These are phyloP conservation scores for Suhomyces terraborum DNA, from an alignment of 1,139 yeast species.

Conservation along the genomic window DNA sequence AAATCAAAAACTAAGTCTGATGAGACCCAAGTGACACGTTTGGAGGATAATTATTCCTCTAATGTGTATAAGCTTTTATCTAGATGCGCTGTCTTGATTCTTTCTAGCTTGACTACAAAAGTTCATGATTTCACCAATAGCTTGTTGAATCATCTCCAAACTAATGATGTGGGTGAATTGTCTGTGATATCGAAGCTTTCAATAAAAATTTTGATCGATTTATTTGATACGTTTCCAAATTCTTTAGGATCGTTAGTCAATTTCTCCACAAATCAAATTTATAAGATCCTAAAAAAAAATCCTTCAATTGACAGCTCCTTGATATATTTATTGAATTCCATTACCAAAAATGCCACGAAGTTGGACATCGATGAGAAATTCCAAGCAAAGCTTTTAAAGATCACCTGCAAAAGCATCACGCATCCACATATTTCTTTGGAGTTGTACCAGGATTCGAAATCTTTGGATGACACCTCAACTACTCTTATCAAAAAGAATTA, in stretches of 20 bases:
- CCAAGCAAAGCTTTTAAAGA: slow-evolving; percentile 39
- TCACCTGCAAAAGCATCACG: slow-evolving; percentile 32
- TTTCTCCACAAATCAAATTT: slow-evolving; percentile 39
- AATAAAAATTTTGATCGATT: slow-evolving; percentile 37
- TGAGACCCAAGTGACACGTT: background rate
- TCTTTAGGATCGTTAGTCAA: slow-evolving; percentile 40
- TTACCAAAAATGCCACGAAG: slow-evolving; percentile 41
- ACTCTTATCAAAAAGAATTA: slow-evolving; percentile 38
- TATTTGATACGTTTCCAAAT: slow-evolving; percentile 42
- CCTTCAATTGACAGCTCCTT: slow-evolving; percentile 33
- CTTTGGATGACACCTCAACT: slow-evolving; percentile 21
- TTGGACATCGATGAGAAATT: slow-evolving; percentile 46
- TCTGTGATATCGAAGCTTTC: slow-evolving; percentile 29
- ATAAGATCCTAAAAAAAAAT: slow-evolving; percentile 42
- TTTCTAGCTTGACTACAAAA: slow-evolving; percentile 38
- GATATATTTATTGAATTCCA: slow-evolving; percentile 35
- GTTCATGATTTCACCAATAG: slow-evolving; percentile 43
- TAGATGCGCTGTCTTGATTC: slow-evolving; percentile 30
- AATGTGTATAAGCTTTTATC: slow-evolving; percentile 37
- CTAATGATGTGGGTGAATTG: slow-evolving; percentile 21
- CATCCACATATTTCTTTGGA: slow-evolving; percentile 22
- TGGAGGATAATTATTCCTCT: slow-evolving; percentile 20
- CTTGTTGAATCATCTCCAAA: slow-evolving; percentile 32
- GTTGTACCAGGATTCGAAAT: slow-evolving; percentile 19
- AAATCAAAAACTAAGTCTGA: slow-evolving; percentile 3